Conservation (phyloP, 73 alveolate genomes). For the Blepharisma stoltei region DNA sequence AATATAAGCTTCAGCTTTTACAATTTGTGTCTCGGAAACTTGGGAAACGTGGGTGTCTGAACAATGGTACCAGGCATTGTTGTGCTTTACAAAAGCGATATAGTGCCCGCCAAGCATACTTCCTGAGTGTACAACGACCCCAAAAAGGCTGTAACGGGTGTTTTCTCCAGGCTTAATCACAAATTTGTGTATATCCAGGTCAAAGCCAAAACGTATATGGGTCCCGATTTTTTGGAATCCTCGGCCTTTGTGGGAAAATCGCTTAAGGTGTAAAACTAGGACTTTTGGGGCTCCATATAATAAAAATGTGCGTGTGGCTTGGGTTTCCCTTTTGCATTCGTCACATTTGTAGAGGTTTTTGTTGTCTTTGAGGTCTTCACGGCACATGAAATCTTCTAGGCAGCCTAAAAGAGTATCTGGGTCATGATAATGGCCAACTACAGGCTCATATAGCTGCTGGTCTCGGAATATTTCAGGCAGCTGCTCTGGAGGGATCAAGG, state of each 20-base stretch:
- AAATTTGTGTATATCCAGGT: neutral
- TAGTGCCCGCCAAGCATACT: conserved; percentile 46
- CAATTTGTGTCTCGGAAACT: neutral
- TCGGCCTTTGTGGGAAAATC: conserved; percentile 25
- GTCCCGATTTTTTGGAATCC: no score
- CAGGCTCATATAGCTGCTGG: no score
- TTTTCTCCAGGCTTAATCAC: neutral
- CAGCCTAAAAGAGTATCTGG: no score
- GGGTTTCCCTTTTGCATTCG: conserved; percentile 67
- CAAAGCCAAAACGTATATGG: no score
- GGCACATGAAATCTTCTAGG: no score
- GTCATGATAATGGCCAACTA: no score
- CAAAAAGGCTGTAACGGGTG: conserved; percentile 34
- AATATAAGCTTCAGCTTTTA: neutral
- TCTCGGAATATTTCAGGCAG: no score
- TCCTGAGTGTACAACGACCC: conserved; percentile 45
- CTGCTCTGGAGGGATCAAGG: no score
- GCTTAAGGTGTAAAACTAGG: conserved; percentile 40
- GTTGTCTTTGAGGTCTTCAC: no score
- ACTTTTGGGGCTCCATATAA: conserved; percentile 60
- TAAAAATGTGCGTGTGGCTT: conserved; percentile 71
- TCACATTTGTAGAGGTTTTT: conserved; percentile 54
- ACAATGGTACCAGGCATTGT: neutral
- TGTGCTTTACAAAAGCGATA: conserved; percentile 44
- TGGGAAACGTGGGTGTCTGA: neutral